Base-by-base conservation (phyloP, 441 rosid species). In the Pelargonium fulgidum region DNA sequence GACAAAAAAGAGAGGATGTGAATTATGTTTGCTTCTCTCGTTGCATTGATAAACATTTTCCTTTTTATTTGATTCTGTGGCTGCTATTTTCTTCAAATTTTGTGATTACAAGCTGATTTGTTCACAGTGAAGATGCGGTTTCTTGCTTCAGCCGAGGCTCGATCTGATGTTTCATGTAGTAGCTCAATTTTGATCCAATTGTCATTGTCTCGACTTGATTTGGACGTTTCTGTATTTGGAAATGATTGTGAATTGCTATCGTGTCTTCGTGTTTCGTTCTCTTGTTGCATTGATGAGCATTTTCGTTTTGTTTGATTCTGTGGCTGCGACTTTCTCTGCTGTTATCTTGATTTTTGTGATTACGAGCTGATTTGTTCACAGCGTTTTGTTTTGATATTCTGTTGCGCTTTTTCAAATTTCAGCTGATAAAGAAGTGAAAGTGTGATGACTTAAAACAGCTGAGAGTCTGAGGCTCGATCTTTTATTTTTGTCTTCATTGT, bases 41-140 rank as follows among this genome's bases (percentile, higher is more conserved):
- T 4, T 14, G 59, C 7, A 14, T n/a, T 52, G 59, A 52, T 52
- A 20, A 52, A 1, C 4, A n/a, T 52, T 17, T 8, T 54, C 20
- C 6, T 4, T 52, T 52, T 74, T 80, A 70, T 67, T 66, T 68
- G 62, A 70, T 67, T 73, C 74, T 79, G 85, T 68, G 80, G 68
- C 67, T 71, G 33, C 33, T 33, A 0, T 56, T 56, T 20, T 56
- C 24, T 56, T 17, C 24, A 20, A 33, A 54, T 20, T 2, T 59
- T 64, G 19, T 8, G 56, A 10, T 71, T 66, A 0, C 36, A 2
- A 58, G 62, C 10, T 16, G 16, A 16, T 52, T n/a, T 52, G 19
- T 33, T 33, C 39, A 8, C 17, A 62, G 39, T 13, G 65, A 62
- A 29, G 17, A 4, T 29, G 24, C 12, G 36, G 36, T 26, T 7